Base-by-base conservation (phyloP, 2,329 filamentous ascomycete genomes). In the Cadophora luteo-olivacea region DNA sequence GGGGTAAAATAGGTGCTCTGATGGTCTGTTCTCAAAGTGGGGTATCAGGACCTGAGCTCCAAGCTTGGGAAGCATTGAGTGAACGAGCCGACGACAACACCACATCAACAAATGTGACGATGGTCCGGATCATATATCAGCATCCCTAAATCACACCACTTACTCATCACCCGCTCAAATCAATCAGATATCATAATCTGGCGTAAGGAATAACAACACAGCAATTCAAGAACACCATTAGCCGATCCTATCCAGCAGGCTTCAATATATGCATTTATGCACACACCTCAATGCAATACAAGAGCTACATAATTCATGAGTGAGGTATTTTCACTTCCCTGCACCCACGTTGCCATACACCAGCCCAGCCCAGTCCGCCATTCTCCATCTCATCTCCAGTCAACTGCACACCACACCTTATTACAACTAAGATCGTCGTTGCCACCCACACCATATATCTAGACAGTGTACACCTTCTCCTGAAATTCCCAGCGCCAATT, bases 111-210 rank as follows among this genome's bases (percentile, higher is more conserved):
- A 67, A 65, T 51, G 68, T 63, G 60, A 69, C 61, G 68, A 67
- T 69, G 61, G 32, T 58, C 33, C 32, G 12, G 22, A 38, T 24
- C 32, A 22, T 5, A 32, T 61, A 22, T 16, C 25, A 52, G 51
- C 19, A 24, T 29, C 49, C 12, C 45, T 45, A 24, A 22, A 22
- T 48, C 33, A 45, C 38, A 51, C 24, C 63, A 33, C 63, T 52
- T 48, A 36, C 36, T 55, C n/a, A 52, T 58, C 55, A 41, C 36
- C 19, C 54, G 52, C 48, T 57, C 16, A 54, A 48, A 58, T 63
- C 51, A 12, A 64, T 70, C 69, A 70, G 32, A 66, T 68, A 54
- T 68, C 66, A 68, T 48, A 67, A 64, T 24, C 36, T 22, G n/a
- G 48, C 32, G 38, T 36, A n/a, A 45, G 32, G 22, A 49, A 64